Evolutionary conservation across 1,284 basidiomycete species (phyloP), one percentile per base, ranked within the genome.

Genomic region (Caloboletus firmus): DNA sequence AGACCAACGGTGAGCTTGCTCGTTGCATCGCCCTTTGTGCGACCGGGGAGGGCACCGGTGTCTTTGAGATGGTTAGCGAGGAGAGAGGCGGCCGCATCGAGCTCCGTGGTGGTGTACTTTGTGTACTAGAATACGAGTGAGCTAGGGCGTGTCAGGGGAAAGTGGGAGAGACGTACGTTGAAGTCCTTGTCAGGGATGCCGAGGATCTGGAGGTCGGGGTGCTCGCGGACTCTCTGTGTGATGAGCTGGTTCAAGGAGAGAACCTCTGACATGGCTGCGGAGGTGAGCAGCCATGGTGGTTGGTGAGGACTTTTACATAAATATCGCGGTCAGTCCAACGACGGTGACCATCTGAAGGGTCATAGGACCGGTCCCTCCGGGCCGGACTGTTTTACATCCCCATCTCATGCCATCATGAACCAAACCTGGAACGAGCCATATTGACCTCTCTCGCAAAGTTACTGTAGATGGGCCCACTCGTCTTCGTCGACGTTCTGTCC

Each of bases 61-160:
- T 66, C 58, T 48, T 43, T 66, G 28, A 68, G 17, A 46, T 69
- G 46, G 36, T 70, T 66, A 4, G 68, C 68, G 24, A 67, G 56
- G 11, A 67, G 59, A 31, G 67, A 70, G 3, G 68, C 65, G 0
- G 65, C 61, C 5, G 50, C 55, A 57, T 67, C 65, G 12, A 67
- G 58, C 26, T 62, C 61, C 5, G 58, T 5, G 3, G 58, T 52
- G 12, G 68, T 67, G 39, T 68, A 69, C 35, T 49, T 66, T 37
- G 28, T 57, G 31, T 64, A 67, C 63, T 70, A n/a, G 36, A 11
- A 36, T 1, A 15, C 26, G 20, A 13, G 15, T 48, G 17, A 51
- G 37, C 26, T n/a, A 1, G 3, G 26, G n/a, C 1, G 2, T 22
- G 5, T 37, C 9, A 17, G 13, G 20, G 0, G 4, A 18, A 18